Base-by-base conservation (phyloP, 495 filamentous ascomycete species). In the Penicillium fimorum region DNA sequence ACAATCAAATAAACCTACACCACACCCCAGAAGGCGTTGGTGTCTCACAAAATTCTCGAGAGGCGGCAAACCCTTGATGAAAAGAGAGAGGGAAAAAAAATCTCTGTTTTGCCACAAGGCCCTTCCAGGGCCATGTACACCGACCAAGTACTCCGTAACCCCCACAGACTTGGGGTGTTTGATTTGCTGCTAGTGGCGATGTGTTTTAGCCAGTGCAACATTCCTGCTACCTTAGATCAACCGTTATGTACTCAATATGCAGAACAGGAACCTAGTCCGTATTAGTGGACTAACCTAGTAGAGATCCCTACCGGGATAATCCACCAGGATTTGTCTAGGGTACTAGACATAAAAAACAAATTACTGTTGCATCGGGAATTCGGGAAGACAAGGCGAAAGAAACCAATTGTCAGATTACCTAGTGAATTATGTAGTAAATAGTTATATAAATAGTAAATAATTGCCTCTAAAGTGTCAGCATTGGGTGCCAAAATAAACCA, bases 181-280 rank as follows among this genome's bases (percentile, higher is more conserved):
- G 50, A 37, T 46, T 53, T 45, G 50, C 50, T 37, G 41, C 35
- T 27, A 37, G 50, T 44, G 50, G 40, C 29, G 40, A 53, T 46
- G 3, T 35, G 42, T 46, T 46, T 46, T 33, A 46, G 35, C 8
- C 41, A 37, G 51, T 54, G 51, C 41, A 54, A 54, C 51, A 53
- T 27, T 46, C 41, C 27, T 35, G 12, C 51, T 35, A 53, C 41
- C 15, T 42, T 53, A 8, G 41, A 53, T 53, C 51, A 45, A 44
- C 50, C 30, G 50, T 52, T 52, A 27, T 27, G 25, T 27, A 52
- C 50, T 52, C 49, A 33, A 20, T 32, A 53, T 52, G 40, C 50
- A 53, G 38, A 29, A 32, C 22, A 30, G 18, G 12, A 18, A 15
- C 18, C 50, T 37, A 46, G 51, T 46, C 30, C 11, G n/a, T 20